Evolutionary conservation across 495 filamentous ascomycete species (phyloP).

Genomic region (Rhizodiscina lignyota): DNA sequence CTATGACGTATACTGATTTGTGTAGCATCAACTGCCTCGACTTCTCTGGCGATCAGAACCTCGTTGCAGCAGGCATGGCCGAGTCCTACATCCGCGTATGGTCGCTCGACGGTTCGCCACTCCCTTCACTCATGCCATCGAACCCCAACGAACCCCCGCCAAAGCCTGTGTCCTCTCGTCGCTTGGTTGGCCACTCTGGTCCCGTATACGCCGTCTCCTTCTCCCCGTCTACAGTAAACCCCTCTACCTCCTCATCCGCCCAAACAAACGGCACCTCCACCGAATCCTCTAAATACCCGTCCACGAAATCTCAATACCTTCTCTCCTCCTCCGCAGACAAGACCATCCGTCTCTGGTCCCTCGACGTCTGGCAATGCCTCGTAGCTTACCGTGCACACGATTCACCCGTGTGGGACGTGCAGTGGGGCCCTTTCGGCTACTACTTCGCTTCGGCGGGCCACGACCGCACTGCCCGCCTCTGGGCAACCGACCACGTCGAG

Average conservation of each 20-base stretch:
- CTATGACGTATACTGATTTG: constrained; percentile 1
- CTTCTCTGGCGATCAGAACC: constrained; percentile 72
- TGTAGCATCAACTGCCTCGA: constrained; percentile 57
- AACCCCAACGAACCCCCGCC: constrained; percentile 17
- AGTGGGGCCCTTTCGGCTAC: constrained; percentile 86
- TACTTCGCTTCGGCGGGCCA: constrained; percentile 81
- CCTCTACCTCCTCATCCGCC: constrained; percentile 29
- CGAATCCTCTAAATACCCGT: too few relatives aligned
- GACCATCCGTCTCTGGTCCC: constrained; percentile 78
- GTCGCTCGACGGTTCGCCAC: constrained; percentile 63
- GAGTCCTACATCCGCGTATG: constrained; percentile 94
- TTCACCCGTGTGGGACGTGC: constrained; percentile 70
- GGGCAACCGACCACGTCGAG: constrained; percentile 79
- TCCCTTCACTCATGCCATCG: constrained; percentile 25
- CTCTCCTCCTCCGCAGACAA: constrained; percentile 80
- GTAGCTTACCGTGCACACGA: constrained; percentile 88
- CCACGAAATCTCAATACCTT: constrained; percentile 34
- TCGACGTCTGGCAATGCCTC: constrained; percentile 76
- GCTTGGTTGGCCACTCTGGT: constrained; percentile 80
- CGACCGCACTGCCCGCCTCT: constrained; percentile 81
- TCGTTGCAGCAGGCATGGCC: constrained; percentile 72
- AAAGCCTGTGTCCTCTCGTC: constrained; percentile 47
- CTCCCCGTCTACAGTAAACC: constrained; percentile 51
- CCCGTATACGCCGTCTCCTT: constrained; percentile 84
- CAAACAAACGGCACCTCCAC: constrained; percentile 46